Evolutionary conservation across 371 early-diverging fungal species (phyloP).

Genomic region (Apophysomyces elegans): DNA sequence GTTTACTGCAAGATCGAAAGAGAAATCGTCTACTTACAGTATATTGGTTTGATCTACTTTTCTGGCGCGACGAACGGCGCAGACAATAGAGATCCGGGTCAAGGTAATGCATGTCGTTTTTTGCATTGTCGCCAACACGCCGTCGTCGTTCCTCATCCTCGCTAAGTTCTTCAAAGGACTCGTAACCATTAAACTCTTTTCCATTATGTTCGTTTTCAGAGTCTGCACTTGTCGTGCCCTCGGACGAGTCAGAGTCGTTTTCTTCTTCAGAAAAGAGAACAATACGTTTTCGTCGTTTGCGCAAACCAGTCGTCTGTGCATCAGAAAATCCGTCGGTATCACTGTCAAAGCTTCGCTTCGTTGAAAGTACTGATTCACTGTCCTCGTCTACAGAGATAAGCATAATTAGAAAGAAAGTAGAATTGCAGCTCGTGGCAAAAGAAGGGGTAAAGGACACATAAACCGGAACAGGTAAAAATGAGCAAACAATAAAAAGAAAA

Average conservation of each 20-base stretch:
- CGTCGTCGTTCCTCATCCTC: slow-evolving; percentile 25
- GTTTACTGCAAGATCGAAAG: background rate
- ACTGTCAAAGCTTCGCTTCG: slow-evolving; percentile 8
- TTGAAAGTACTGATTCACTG: slow-evolving; percentile 6
- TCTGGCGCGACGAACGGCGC: slow-evolving; percentile 33
- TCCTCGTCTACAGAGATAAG: slow-evolving; percentile 3
- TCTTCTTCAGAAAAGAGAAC: slow-evolving; percentile 29
- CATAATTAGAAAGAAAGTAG: background rate
- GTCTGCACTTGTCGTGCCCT: background rate
- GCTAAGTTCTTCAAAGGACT: slow-evolving; percentile 30
- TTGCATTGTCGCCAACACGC: slow-evolving; percentile 5
- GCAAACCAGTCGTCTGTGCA: slow-evolving; percentile 1
- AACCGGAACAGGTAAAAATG: background rate
- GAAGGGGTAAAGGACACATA: slow-evolving; percentile 2
- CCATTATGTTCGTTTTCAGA: slow-evolving; percentile 13
- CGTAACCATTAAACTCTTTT: slow-evolving; percentile 16
- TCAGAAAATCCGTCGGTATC: slow-evolving; percentile 1
- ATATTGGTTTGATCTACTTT: slow-evolving; percentile 13
- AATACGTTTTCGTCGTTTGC: slow-evolving; percentile 29
- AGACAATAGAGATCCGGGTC: slow-evolving; percentile 43
- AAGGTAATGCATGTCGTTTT: slow-evolving; percentile 21
- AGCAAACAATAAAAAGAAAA: background rate
- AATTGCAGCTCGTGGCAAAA: background rate
- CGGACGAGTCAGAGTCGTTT: slow-evolving; percentile 11
- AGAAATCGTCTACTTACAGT: slow-evolving; percentile 9